Percentiles rank a stretch among this genome's conserved stretches.
Conservation (phyloP, 306 rosid species). For the Quercus rubra region DNA sequence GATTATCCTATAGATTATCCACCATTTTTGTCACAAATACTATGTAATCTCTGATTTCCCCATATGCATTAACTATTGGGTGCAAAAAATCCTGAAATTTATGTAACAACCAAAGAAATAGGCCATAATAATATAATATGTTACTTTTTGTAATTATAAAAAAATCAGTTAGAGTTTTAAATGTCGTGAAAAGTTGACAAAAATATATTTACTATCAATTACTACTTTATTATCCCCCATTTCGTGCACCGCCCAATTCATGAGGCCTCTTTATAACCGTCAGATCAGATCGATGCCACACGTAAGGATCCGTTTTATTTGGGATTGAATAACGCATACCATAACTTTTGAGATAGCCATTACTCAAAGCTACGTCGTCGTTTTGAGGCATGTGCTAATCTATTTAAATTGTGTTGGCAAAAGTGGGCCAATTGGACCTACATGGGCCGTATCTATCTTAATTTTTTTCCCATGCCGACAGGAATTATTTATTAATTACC, state of each 20-base stretch:
- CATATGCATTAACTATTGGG: too few species aligned
- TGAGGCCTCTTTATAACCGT: slow-evolving; percentile 9
- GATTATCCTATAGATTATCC: too few species aligned
- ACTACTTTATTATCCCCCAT: background rate
- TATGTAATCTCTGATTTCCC: too few species aligned
- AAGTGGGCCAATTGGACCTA: background rate
- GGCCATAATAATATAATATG: too few species aligned
- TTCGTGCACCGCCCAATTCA: slow-evolving; percentile 22
- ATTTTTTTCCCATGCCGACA: background rate
- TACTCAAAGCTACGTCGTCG: background rate
- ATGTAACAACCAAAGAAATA: too few species aligned
- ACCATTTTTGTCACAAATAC: too few species aligned
- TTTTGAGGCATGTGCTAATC: background rate
- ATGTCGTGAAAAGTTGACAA: too few species aligned
- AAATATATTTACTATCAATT: too few species aligned
- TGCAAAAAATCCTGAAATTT: too few species aligned
- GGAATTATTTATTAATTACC: background rate
- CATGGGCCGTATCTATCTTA: background rate
- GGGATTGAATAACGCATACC: background rate
- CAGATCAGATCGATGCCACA: slow-evolving; percentile 15
- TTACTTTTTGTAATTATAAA: too few species aligned
- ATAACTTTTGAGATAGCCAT: background rate
- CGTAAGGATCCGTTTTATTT: background rate
- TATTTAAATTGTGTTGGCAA: background rate
- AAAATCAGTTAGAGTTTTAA: too few species aligned